A percentile compares a stretch with the other conserved stretches of the same genome.
These are phyloP conservation scores for Blastomyces silverae DNA, from an alignment of 2,329 filamentous ascomycete species.

Conservation along the genomic window DNA sequence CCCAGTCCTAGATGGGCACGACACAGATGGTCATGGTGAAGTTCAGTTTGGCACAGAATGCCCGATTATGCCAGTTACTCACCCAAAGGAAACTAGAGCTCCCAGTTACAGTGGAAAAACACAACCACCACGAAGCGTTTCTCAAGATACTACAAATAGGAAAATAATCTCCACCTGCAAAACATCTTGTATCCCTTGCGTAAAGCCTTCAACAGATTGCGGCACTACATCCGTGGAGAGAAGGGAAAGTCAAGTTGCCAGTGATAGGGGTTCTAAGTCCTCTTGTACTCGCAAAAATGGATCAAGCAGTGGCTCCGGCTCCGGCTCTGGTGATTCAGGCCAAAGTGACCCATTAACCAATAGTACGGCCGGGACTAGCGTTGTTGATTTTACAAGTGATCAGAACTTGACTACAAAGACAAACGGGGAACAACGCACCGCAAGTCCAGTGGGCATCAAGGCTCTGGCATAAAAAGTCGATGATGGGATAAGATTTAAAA, in stretches of 20 bases:
- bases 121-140: background rate
- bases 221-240: background rate
- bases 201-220: background rate
- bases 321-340: constrained; percentile 16
- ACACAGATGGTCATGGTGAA: background rate
- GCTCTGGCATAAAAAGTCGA: background rate
- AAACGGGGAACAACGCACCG: background rate
- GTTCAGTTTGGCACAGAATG: background rate
- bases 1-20: background rate
- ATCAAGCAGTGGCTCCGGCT: constrained; percentile 13
- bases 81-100: background rate
- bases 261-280: background rate
- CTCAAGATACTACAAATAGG: background rate
- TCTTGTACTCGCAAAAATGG: constrained; percentile 12
- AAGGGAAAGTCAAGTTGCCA: background rate
- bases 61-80: background rate
- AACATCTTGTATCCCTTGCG: background rate
- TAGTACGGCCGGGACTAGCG: constrained; percentile 17
- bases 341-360: constrained; percentile 18
- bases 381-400: constrained; percentile 6
- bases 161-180: background rate
- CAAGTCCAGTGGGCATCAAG: background rate
- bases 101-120: background rate
- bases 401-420: background rate
- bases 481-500: background rate